Evolutionary conservation across 2,329 filamentous ascomycete genomes (phyloP).

Genomic region (Phialophora chinensis): DNA sequence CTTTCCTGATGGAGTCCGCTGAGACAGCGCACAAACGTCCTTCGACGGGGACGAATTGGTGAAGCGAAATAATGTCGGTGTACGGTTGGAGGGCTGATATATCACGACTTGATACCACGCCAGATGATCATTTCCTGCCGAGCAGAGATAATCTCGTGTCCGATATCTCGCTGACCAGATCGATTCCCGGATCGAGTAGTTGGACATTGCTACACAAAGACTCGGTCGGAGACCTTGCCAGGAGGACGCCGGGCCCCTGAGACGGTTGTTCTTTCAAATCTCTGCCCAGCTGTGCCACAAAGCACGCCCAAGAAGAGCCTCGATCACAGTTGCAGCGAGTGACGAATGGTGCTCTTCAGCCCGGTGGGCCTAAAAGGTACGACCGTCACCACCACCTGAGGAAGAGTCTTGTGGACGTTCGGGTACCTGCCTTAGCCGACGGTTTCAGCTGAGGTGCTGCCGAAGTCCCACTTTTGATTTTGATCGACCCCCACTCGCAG

Average conservation of each 20-base stretch:
- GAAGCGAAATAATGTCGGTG: constrained; percentile 6
- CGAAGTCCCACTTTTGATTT: background rate
- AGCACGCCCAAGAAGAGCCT: background rate
- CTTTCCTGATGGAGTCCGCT: constrained; percentile 11
- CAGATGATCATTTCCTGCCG: background rate
- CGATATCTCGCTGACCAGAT: background rate
- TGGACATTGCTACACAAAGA: background rate
- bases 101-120: background rate
- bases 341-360: background rate
- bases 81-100: background rate
- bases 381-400: background rate
- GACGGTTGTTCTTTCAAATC: background rate
- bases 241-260: background rate
- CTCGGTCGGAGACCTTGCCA: background rate
- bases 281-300: constrained; percentile 1
- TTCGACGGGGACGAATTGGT: background rate
- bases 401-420: background rate
- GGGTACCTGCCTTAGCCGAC: constrained; percentile 16
- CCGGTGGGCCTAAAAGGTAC: background rate
- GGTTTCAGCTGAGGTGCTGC: constrained; percentile 2
- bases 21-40: constrained; percentile 1
- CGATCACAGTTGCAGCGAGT: background rate
- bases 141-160: background rate
- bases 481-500: background rate
- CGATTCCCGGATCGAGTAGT: background rate